Conservation (phyloP, 148 eudicot genomes). For the Beta vulgaris region DNA sequence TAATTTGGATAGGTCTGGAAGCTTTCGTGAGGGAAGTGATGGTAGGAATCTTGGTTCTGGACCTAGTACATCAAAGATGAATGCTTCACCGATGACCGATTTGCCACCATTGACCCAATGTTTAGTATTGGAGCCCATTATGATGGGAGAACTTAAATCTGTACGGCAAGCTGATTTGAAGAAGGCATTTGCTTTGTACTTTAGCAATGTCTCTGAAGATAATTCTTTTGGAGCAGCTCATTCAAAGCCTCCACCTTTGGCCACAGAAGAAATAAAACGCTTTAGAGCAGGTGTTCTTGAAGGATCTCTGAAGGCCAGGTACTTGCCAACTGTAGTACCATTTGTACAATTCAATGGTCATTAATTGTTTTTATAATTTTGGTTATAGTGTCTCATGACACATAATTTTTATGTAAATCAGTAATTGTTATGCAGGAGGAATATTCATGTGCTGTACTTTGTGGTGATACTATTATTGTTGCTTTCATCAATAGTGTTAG, state of each 20-base stretch:
- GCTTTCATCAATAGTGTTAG: background rate
- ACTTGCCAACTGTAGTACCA: slow-evolving; percentile 11
- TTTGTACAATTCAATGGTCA: background rate
- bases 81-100: slow-evolving; percentile 36
- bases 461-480: background rate
- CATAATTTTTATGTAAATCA: background rate
- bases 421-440: slow-evolving; percentile 3
- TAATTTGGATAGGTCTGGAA: slow-evolving; percentile 70
- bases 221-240: slow-evolving; percentile 63
- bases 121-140: slow-evolving; percentile 67
- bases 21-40: slow-evolving; percentile 73
- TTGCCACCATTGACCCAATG: slow-evolving; percentile 52
- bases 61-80: slow-evolving; percentile 41
- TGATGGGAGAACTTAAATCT: slow-evolving; percentile 44
- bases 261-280: slow-evolving; percentile 68
- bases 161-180: slow-evolving; percentile 62
- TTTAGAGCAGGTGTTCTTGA: slow-evolving; percentile 55
- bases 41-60: slow-evolving; percentile 53
- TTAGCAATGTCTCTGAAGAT: slow-evolving; percentile 60
- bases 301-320: slow-evolving; percentile 69
- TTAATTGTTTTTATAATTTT: background rate
- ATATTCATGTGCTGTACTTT: background rate
- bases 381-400: background rate
- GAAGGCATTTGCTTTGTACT: slow-evolving; percentile 51
- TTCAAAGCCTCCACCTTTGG: slow-evolving; percentile 48